These are phyloP conservation scores for Coemansia sp. DNA, from an alignment of 192 early-diverging fungal species.

Conservation along the genomic window DNA sequence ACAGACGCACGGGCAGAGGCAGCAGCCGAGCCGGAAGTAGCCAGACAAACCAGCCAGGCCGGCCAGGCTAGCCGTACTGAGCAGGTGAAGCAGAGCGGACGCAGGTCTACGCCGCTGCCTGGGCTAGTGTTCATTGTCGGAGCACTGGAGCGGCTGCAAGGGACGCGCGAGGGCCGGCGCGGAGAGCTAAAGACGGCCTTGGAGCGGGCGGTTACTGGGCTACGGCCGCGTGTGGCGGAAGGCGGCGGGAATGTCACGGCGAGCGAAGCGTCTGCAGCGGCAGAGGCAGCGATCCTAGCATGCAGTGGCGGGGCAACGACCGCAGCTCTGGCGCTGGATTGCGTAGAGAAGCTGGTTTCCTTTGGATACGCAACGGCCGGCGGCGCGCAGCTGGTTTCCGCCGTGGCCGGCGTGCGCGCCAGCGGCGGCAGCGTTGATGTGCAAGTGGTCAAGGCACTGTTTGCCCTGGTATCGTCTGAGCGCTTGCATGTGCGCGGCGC, in stretches of 20 bases:
- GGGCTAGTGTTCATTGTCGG: constrained; percentile 58
- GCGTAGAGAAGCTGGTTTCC: constrained; percentile 72
- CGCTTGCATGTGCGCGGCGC: constrained; percentile 64
- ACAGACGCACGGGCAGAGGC: neutral
- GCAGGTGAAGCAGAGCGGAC: neutral
- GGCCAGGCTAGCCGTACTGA: neutral
- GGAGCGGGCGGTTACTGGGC: constrained; percentile 35
- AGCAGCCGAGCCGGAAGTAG: neutral
- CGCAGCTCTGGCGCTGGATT: constrained; percentile 68
- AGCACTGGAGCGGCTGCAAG: constrained; percentile 58
- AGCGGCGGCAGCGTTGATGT: constrained; percentile 84
- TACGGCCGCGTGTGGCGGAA: constrained; percentile 8
- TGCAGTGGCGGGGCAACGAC: constrained; percentile 56
- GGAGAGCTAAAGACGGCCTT: constrained; percentile 50
- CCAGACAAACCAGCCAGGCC: neutral
- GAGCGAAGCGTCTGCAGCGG: constrained; percentile 42
- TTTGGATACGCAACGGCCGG: constrained; percentile 22
- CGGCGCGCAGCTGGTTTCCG: constrained; percentile 54
- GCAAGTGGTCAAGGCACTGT: constrained; percentile 87
- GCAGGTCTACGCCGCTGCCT: constrained; percentile 11
- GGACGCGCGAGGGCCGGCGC: constrained; percentile 50
- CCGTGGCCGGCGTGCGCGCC: constrained; percentile 71
- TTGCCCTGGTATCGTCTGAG: constrained; percentile 71
- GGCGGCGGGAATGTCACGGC: constrained; percentile 12
- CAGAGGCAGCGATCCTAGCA: constrained; percentile 65